Conservation (phyloP, 306 rosid species). For the Argentina anserina region DNA sequence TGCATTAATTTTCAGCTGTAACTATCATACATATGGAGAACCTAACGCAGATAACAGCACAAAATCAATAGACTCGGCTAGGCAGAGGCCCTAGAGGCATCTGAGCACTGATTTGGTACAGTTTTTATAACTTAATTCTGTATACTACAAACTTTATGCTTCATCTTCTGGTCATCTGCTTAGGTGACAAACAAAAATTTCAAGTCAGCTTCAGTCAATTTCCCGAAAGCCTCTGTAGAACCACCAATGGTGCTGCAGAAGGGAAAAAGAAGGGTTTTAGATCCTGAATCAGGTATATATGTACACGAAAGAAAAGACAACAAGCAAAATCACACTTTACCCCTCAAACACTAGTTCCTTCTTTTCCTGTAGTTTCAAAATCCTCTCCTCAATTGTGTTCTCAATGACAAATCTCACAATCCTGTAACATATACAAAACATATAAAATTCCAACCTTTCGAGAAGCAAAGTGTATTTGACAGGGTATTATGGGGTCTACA, state of each 20-base stretch:
- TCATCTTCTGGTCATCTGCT: conserved; percentile 18
- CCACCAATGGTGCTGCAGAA: conserved; percentile 71
- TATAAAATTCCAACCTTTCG: conserved; percentile 12
- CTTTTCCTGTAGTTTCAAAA: conserved; percentile 84
- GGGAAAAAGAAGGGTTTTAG: background rate
- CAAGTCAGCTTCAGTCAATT: conserved; percentile 66
- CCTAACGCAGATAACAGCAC: too few species aligned
- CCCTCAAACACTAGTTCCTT: conserved; percentile 93
- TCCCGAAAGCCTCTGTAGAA: conserved; percentile 68
- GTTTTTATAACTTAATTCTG: background rate
- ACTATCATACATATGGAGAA: background rate
- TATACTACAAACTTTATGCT: background rate
- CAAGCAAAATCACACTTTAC: conserved; percentile 36
- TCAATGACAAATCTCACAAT: conserved; percentile 80
- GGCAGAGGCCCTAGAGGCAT: background rate
- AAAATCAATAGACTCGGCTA: background rate
- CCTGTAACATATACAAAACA: conserved; percentile 32
- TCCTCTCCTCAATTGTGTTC: conserved; percentile 89
- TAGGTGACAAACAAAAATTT: conserved; percentile 51
- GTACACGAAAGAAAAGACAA: background rate
- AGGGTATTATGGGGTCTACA: background rate
- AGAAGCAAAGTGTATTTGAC: background rate
- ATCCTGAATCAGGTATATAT: background rate
- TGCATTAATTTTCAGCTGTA: background rate
- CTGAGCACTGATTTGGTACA: background rate